These are phyloP conservation scores for Helichrysum umbraculigerum DNA, from an alignment of 129 eudicot species.

Conservation along the genomic window DNA sequence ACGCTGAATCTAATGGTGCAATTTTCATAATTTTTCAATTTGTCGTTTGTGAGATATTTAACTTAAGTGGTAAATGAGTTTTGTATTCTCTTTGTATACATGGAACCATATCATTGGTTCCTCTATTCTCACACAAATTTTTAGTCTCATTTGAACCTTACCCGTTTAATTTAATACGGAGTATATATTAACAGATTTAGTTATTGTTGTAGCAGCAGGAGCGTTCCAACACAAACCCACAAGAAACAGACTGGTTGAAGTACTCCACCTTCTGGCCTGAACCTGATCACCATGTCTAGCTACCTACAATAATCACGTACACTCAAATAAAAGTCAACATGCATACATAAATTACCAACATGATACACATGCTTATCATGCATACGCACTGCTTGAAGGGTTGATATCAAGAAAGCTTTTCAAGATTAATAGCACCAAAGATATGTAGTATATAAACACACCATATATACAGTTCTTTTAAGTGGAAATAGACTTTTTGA, in stretches of 20 bases:
- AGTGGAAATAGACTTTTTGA: constrained; percentile 25
- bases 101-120: too few relatives aligned
- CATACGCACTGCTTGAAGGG: not conserved
- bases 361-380: not conserved
- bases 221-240: constrained; percentile 58
- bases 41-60: too few relatives aligned
- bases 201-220: constrained; percentile 52
- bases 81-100: too few relatives aligned
- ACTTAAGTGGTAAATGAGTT: too few relatives aligned
- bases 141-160: too few relatives aligned
- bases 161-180: too few relatives aligned
- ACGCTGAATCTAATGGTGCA: too few relatives aligned
- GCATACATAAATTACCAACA: constrained; percentile 4
- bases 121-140: too few relatives aligned
- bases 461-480: not conserved
- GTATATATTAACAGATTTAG: too few relatives aligned
- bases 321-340: constrained; percentile 11
- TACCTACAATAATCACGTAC: too few relatives aligned
- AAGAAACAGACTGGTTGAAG: constrained; percentile 96
- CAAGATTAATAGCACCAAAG: constrained; percentile 11
- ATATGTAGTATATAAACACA: too few relatives aligned
- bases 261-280: constrained; percentile 95
- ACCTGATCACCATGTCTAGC: constrained; percentile 93
- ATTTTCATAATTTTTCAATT: too few relatives aligned
- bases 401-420: constrained; percentile 13